Base-by-base conservation (phyloP, 2,329 filamentous ascomycete species). In the Acrodontium crateriforme region DNA sequence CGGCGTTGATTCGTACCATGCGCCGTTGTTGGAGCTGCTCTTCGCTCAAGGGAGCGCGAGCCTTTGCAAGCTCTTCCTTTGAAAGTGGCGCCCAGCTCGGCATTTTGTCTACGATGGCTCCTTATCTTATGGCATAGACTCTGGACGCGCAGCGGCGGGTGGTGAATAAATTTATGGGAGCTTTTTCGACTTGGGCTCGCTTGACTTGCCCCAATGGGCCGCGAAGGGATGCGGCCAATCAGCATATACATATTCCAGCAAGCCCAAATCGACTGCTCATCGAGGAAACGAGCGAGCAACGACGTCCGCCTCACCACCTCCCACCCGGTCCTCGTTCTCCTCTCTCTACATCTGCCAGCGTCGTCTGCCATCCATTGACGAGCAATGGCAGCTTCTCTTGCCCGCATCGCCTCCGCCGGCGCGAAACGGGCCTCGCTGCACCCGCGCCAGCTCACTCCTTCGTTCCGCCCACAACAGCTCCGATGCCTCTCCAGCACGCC, bases 1-100 rank as follows among this genome's bases (percentile, higher is more conserved):
- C 89, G 42, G 74, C 65, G 55, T 89, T 82, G 59, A 98, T 75
- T 44, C 77, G 74, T 48, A 98, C 76, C 44, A 81, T 78, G 80
- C 93, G 76, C 38, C 78, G 69, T 45, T 61, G 59, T 41, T 72
- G 64, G 30, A 72, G 55, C 55, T 77, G 71, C 38, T 69, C 70
- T 41, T 61, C 53, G 13, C 13, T 38, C 9, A 38, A 17, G 8
- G 26, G 26, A 9, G 18, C 24, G 14, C 21, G 29, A 15, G 17
- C 17, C 18, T 31, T n/a, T 9, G 30, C 30, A 11, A 28, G 26
- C 26, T 28, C 16, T 3, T 2, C 21, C 26, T 21, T 12, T 34
- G 57, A 66, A 24, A 49, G 30, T 14, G 46, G 46, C 30, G 46
- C 47, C 47, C 47, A 50, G 24, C 39, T 44, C 11, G 44, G 41